Percentiles rank a stretch among this genome's conserved stretches.
phyloP scores from a whole-genome alignment of 2,329 filamentous ascomycete species.

The Ampelomyces quisqualis region DNA sequence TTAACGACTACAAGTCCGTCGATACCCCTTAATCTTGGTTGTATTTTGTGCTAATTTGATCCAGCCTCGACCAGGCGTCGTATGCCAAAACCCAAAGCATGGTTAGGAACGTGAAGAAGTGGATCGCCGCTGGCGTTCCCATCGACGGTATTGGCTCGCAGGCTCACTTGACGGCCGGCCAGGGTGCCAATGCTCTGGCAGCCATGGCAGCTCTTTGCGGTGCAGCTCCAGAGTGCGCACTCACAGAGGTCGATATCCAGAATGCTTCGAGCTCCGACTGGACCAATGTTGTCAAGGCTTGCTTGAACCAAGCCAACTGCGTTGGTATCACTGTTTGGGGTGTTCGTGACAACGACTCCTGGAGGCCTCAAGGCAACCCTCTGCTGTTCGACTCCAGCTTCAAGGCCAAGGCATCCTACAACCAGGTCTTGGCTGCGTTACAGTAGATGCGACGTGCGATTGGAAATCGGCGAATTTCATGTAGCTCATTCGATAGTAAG shows the following conservation, averaged over 20 bases:
- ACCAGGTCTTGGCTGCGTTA: conserved; percentile 33
- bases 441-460: conserved; percentile 9
- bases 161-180: conserved; percentile 54
- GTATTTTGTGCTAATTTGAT: conserved; percentile 11
- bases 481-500: conserved; percentile 8
- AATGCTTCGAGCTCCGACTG: conserved; percentile 60
- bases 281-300: conserved; percentile 58
- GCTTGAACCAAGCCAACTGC: conserved; percentile 61
- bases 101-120: conserved; percentile 63
- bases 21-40: background rate
- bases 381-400: conserved; percentile 50
- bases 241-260: conserved; percentile 70
- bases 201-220: conserved; percentile 57
- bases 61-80: conserved; percentile 63
- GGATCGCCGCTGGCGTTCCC: conserved; percentile 62
- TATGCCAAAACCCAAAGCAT: conserved; percentile 62
- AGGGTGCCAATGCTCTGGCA: conserved; percentile 50
- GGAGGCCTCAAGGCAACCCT: conserved; percentile 47
- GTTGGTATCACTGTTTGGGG: conserved; percentile 68
- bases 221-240: conserved; percentile 60
- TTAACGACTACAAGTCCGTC: conserved; percentile 65
- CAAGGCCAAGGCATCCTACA: conserved; percentile 48
- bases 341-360: conserved; percentile 50
- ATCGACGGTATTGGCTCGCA: conserved; percentile 60
- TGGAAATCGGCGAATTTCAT: background rate